Percentiles rank a stretch among this genome's conserved stretches.
Conservation (phyloP, 2,329 filamentous ascomycete species). For the Exophiala calicioides region DNA sequence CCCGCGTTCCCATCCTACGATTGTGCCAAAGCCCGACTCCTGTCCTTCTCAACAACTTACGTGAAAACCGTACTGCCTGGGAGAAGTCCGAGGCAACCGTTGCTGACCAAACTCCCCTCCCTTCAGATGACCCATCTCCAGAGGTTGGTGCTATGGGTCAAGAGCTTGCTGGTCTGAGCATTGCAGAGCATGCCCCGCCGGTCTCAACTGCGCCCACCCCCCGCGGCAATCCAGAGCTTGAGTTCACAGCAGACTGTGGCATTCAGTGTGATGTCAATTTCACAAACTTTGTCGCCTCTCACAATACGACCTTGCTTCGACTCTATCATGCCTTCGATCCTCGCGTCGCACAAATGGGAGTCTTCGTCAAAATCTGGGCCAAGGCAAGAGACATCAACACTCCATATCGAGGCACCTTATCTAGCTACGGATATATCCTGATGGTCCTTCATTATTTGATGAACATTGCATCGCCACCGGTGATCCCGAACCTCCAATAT, state of each 20-base stretch:
- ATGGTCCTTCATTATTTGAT: conserved; percentile 92
- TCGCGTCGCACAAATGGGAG: conserved; percentile 73
- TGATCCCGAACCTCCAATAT: conserved; percentile 71
- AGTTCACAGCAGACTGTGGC: conserved; percentile 77
- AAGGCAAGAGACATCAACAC: conserved; percentile 83
- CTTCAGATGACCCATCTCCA: conserved; percentile 8
- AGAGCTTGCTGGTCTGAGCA: conserved; percentile 13
- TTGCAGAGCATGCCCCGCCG: conserved; percentile 24
- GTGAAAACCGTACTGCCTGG: conserved; percentile 56
- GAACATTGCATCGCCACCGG: conserved; percentile 76
- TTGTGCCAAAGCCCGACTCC: conserved; percentile 71
- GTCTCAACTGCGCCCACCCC: conserved; percentile 39
- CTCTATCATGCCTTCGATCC: conserved; percentile 80
- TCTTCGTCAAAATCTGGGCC: conserved; percentile 91
- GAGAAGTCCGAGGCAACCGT: conserved; percentile 14
- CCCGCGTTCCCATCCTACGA: conserved; percentile 84
- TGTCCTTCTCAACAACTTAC: conserved; percentile 61
- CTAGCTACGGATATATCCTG: conserved; percentile 86
- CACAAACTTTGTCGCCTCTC: conserved; percentile 75
- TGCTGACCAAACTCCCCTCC: background rate
- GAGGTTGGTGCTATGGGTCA: conserved; percentile 12
- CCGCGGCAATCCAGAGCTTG: conserved; percentile 63
- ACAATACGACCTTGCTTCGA: conserved; percentile 79
- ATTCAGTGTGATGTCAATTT: conserved; percentile 94
- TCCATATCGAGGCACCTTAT: conserved; percentile 80